phyloP scores from a whole-genome alignment of 352 stramenopile genomes.

The Paralagenidium karlingii region DNA sequence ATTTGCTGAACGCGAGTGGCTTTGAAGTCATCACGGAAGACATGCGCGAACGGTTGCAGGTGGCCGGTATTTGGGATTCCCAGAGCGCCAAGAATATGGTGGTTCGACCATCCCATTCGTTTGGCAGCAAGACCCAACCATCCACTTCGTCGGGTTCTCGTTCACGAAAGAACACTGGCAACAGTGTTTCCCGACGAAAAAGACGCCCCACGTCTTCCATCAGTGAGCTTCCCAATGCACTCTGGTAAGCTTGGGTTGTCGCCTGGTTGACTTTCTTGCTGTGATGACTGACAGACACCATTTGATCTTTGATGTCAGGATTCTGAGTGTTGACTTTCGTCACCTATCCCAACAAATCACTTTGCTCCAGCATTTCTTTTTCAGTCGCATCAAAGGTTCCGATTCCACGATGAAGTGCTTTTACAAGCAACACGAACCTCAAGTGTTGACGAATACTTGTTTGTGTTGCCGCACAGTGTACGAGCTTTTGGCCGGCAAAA shows the following conservation, averaged over 20 bases:
- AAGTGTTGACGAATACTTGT: neutral
- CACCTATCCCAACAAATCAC: slow-evolving; percentile 78
- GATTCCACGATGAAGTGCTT: neutral
- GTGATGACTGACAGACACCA: no score
- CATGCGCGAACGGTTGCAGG: slow-evolving; percentile 58
- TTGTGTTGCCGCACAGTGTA: slow-evolving; percentile 26
- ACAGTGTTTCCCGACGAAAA: no score
- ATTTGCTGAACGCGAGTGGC: slow-evolving; percentile 50
- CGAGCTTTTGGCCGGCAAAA: slow-evolving; percentile 63
- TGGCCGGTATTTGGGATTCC: slow-evolving; percentile 72
- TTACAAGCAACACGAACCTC: neutral
- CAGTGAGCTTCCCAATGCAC: no score
- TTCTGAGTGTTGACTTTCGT: slow-evolving; percentile 65
- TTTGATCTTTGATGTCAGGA: no score
- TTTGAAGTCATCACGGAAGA: slow-evolving; percentile 69
- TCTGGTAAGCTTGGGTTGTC: no score
- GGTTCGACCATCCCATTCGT: no score
- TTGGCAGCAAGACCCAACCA: no score
- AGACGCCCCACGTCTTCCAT: no score
- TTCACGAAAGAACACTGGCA: no score
- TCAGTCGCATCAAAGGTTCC: slow-evolving; percentile 77
- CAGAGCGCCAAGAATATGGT: no score
- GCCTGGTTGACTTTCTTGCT: no score
- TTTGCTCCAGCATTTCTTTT: slow-evolving; percentile 77
- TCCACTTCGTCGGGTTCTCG: no score